Evolutionary conservation across 495 filamentous ascomycete genomes (phyloP).

Genomic region (Penicillium egyptiacum): DNA sequence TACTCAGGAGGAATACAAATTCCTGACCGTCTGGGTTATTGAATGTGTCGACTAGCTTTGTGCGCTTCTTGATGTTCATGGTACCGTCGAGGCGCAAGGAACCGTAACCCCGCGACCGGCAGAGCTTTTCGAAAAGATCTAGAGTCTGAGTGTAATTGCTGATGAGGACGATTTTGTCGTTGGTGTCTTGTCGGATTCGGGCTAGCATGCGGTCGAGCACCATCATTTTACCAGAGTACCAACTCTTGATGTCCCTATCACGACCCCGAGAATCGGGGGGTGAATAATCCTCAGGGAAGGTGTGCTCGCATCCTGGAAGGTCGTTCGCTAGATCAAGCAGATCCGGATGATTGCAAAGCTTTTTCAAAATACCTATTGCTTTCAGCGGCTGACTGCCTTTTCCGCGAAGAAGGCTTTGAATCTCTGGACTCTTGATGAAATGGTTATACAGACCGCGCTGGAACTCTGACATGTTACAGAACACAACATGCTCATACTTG

Average conservation of each 20-base stretch:
- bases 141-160: constrained; percentile 97
- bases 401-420: constrained; percentile 85
- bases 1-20: constrained; percentile 93
- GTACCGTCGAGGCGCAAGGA: constrained; percentile 88
- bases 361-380: constrained; percentile 94
- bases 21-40: constrained; percentile 90
- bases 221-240: constrained; percentile 99
- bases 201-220: constrained; percentile 98
- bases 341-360: constrained; percentile 98
- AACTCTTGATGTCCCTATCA: constrained; percentile 88
- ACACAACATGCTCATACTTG: constrained; percentile 99
- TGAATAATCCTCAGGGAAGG: constrained; percentile 85
- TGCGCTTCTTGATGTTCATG: constrained; percentile 95
- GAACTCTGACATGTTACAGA: constrained; percentile 93
- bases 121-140: constrained; percentile 91
- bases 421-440: constrained; percentile 94
- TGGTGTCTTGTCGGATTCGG: constrained; percentile 91
- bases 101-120: constrained; percentile 80
- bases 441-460: constrained; percentile 92
- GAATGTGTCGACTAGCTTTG: constrained; percentile 98
- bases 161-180: constrained; percentile 99
- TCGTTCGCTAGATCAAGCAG: constrained; percentile 82
- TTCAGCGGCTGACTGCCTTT: constrained; percentile 97
- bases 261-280: constrained; percentile 83
- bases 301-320: constrained; percentile 80